phyloP scores from a whole-genome alignment of 225 moss, liverwort and hornwort genomes.

The Ulota crispa region DNA sequence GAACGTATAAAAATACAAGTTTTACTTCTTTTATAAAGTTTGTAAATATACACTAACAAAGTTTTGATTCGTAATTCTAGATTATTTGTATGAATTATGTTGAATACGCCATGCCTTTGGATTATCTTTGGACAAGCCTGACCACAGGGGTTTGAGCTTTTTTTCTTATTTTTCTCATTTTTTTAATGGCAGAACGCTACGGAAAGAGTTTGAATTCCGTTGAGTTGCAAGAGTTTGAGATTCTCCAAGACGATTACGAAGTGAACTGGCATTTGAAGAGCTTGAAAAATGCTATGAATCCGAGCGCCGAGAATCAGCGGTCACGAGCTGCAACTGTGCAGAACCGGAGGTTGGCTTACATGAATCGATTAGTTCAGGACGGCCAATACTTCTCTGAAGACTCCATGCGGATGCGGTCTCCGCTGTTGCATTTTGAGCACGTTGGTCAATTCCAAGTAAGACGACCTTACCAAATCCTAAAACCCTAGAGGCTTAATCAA shows the following conservation, averaged over 20 bases:
- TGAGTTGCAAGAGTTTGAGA: conserved; percentile 67
- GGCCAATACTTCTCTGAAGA: conserved; percentile 74
- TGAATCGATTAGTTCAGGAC: conserved; percentile 65
- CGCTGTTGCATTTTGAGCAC: conserved; percentile 60
- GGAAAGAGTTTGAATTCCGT: conserved; percentile 54
- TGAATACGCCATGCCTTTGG: too few species aligned
- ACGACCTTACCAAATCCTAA: not conserved
- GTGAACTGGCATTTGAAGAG: conserved; percentile 68
- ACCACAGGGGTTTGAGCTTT: not conserved
- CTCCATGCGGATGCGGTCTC: conserved; percentile 63
- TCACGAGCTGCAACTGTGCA: conserved; percentile 55
- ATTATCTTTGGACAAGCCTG: not conserved
- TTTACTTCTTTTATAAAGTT: not conserved
- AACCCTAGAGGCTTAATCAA: not conserved
- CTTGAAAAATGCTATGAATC: conserved; percentile 56
- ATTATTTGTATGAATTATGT: not conserved
- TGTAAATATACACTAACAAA: not conserved
- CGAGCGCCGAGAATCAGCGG: conserved; percentile 54
- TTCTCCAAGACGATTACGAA: conserved; percentile 63
- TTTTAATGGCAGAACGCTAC: conserved; percentile 52
- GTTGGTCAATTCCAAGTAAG: conserved; percentile 63
- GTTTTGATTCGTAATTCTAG: not conserved
- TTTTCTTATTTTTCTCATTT: not conserved
- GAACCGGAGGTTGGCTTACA: conserved; percentile 65
- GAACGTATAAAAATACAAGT: not conserved